Percentiles rank a stretch among this genome's conserved stretches.
phyloP scores from a whole-genome alignment of 2,329 filamentous ascomycete genomes.

The Clonostachys rhizophaga region DNA sequence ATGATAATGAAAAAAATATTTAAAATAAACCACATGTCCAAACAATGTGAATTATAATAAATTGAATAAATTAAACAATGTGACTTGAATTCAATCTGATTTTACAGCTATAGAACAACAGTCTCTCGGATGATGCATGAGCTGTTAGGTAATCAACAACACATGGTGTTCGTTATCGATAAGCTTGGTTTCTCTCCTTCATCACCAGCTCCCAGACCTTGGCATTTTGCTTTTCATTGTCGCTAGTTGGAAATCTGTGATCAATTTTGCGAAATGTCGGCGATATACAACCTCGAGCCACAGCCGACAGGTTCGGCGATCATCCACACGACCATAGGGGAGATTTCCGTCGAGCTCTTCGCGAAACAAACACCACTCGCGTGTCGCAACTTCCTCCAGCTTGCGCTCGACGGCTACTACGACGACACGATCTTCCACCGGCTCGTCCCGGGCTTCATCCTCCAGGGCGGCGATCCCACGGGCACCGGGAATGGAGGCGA shows the following conservation, averaged over 20 bases:
- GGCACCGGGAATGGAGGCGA: slow-evolving; percentile 89
- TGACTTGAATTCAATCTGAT: not conserved
- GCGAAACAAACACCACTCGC: slow-evolving; percentile 90
- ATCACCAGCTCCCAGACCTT: too few species aligned
- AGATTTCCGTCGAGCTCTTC: slow-evolving; percentile 88
- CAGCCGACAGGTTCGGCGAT: slow-evolving; percentile 90
- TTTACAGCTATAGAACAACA: not conserved
- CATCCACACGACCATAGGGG: slow-evolving; percentile 84
- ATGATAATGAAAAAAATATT: not conserved
- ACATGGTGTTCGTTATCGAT: too few species aligned
- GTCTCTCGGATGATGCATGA: too few species aligned
- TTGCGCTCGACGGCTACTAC: slow-evolving; percentile 94
- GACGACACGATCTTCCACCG: slow-evolving; percentile 92
- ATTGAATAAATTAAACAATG: not conserved
- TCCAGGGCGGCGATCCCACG: slow-evolving; percentile 93
- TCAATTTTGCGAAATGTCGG: slow-evolving; percentile 57
- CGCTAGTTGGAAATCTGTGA: too few species aligned
- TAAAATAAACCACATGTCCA: not conserved
- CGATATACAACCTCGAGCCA: slow-evolving; percentile 91
- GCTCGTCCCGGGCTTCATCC: slow-evolving; percentile 83
- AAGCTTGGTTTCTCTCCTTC: too few species aligned
- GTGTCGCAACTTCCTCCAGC: slow-evolving; percentile 92
- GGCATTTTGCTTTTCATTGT: too few species aligned
- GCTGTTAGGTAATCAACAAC: too few species aligned
- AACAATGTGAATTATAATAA: not conserved